Evolutionary conservation across 768 basidiomycete species (phyloP), one percentile per base, ranked within the genome.

Genomic region (Calocybe cyanea): DNA sequence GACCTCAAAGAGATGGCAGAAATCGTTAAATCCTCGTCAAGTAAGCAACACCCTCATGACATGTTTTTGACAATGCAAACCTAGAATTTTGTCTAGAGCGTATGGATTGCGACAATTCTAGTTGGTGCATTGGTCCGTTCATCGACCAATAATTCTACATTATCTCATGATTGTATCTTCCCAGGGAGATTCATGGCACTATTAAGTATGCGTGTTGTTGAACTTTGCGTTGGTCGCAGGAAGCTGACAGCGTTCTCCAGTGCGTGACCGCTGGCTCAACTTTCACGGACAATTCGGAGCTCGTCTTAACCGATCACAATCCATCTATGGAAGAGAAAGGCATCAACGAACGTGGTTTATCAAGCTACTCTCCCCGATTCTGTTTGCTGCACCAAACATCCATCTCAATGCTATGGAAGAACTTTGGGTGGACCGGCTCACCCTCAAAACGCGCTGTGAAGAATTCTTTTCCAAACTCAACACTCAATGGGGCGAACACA

Each of bases 341-440:
- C 45, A 32, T 49, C 54, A 53, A n/a, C 56, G 45, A 24, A 67
- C 75, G 11, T 44, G 44, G 23, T 36, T 61, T n/a, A 67, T 78
- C 56, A 57, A 43, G 25, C 43, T 62, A 0, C 36, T 69, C 9
- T 70, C 72, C 0, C 69, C 65, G 0, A 4, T 76, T 1, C 52
- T 78, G n/a, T 77, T 80, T 56, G 68, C 61, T 46, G 59, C 65
- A 10, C 79, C 80, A 0, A 57, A 69, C 30, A 52, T 63, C 11
- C 75, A 76, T 30, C 52, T 78, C 17, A 57, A 56, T 5, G 49
- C 55, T 14, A 51, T 81, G 24, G 66, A 73, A 35, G 67, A 61
- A 19, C 63, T 78, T 19, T 81, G 73, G 63, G 67, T 78, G 0
- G 80, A 81, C 45, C 35, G 61, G 2, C 59, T 70, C 17, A 67